Conservation (phyloP, 768 basidiomycete species). For the Pisolithus orientalis region DNA sequence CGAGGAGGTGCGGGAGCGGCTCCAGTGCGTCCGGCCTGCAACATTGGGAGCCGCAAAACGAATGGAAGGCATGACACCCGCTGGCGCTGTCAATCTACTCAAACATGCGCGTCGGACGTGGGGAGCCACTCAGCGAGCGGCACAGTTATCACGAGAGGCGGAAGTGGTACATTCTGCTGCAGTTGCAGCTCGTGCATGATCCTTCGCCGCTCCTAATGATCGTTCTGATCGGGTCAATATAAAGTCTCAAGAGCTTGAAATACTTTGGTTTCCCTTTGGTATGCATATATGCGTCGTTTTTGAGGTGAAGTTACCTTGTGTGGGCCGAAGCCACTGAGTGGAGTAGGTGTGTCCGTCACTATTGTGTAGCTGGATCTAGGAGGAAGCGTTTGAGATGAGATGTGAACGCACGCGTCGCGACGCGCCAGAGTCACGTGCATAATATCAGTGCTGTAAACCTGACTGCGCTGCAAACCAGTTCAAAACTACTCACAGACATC, state of each 20-base stretch:
- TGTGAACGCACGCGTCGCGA: not conserved
- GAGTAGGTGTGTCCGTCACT: too few species aligned
- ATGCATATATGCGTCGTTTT: too few species aligned
- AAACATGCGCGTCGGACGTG: constrained; percentile 48
- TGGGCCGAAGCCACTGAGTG: too few species aligned
- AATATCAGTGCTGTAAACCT: not conserved
- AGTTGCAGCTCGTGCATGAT: constrained; percentile 1
- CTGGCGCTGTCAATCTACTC: constrained; percentile 61
- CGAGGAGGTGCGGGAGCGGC: constrained; percentile 63
- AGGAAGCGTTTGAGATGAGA: too few species aligned
- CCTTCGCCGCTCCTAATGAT: not conserved
- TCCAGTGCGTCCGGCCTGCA: constrained; percentile 54
- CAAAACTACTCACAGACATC: not conserved
- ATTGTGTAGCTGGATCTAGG: too few species aligned
- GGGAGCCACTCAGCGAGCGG: constrained; percentile 1
- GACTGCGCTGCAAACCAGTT: not conserved
- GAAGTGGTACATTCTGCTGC: not conserved
- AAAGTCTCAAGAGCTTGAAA: not conserved
- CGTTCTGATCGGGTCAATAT: not conserved
- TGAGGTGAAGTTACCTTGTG: too few species aligned
- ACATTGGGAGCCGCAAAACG: constrained; percentile 86
- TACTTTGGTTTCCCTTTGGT: too few species aligned
- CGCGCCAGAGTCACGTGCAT: not conserved
- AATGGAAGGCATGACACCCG: constrained; percentile 92
- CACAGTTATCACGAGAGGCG: not conserved